phyloP scores from a whole-genome alignment of 352 stramenopile species.

The Globisporangium rhizosaccharum region DNA sequence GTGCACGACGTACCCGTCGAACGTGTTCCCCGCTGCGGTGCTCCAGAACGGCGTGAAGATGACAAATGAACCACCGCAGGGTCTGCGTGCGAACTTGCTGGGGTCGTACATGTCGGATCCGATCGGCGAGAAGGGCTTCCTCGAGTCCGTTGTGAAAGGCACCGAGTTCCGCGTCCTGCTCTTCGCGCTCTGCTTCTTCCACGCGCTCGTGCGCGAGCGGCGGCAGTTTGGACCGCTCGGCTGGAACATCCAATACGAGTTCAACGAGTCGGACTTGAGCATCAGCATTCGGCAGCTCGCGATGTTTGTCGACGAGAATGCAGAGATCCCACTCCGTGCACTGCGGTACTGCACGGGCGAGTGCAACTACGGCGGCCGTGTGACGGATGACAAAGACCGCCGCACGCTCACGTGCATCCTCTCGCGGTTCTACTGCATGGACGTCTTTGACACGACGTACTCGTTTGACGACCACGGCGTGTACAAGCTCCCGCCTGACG shows the following conservation, averaged over 20 bases:
- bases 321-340: conserved; percentile 76
- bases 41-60: conserved; percentile 97
- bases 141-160: conserved; percentile 74
- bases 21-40: conserved; percentile 91
- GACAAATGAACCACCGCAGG: conserved; percentile 92
- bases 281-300: conserved; percentile 91
- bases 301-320: conserved; percentile 91
- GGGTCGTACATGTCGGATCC: conserved; percentile 91
- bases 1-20: conserved; percentile 93
- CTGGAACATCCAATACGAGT: conserved; percentile 97
- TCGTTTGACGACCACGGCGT: conserved; percentile 60
- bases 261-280: conserved; percentile 91
- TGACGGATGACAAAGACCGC: conserved; percentile 84
- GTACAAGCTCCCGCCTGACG: conserved; percentile 74
- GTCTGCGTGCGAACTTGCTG: conserved; percentile 88
- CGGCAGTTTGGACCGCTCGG: conserved; percentile 90
- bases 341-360: conserved; percentile 79
- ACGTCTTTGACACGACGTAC: conserved; percentile 57
- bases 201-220: conserved; percentile 91
- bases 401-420: conserved; percentile 70
- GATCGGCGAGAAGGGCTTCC: conserved; percentile 86
- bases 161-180: conserved; percentile 85
- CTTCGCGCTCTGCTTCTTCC: conserved; percentile 89
- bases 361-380: conserved; percentile 83
- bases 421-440: conserved; percentile 66